Evolutionary conservation across 768 basidiomycete genomes (phyloP), one percentile per base, ranked within the genome.

Genomic region (Panaeolus cyanescens): DNA sequence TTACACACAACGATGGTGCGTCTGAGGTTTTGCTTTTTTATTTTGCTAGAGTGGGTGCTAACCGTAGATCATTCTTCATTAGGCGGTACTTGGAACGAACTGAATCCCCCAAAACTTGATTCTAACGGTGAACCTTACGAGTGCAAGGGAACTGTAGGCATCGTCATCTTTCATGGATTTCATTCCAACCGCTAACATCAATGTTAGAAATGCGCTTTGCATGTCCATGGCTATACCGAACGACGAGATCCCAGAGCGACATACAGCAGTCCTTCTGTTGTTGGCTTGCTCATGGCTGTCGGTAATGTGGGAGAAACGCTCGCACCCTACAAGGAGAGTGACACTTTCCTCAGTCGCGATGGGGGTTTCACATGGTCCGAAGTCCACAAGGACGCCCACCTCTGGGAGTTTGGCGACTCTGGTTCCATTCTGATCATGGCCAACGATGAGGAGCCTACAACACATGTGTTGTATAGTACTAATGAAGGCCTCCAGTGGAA

Each of bases 291-390:
- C 75, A 92, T 99, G 85, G 97, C 91, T 1, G 95, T 98, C 45
- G 97, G 97, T 7, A 99, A 94, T 67, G 96, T 99, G 13, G 97
- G 97, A 37, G 90, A 94, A 64, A 70, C 77, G 1, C 85, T 99
- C 1, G 87, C 85, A 0, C 78, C 87, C 0, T 99, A 99, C 76
- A 83, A 80, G 3, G 91, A 98, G 31, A 88, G 89, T 62, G 96
- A 99, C 72, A 97, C 95, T 2, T 99, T 97, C 89, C 83, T 99
- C 39, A 94, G 93, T 59, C 93, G 97, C 4, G 94, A 99, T 67
- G 97, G 88, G 2, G 97, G 97, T 8, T 97, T 97, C 76, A 95
- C 93, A 0, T 99, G 97, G 97, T 88, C 97, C 71, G 97, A 99
- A 76, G 90, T 99, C 0, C 95, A 95, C 79, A 99, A 99, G 72